Conservation (phyloP, 805 yeast genomes). For the Candida methanosorbosa region DNA sequence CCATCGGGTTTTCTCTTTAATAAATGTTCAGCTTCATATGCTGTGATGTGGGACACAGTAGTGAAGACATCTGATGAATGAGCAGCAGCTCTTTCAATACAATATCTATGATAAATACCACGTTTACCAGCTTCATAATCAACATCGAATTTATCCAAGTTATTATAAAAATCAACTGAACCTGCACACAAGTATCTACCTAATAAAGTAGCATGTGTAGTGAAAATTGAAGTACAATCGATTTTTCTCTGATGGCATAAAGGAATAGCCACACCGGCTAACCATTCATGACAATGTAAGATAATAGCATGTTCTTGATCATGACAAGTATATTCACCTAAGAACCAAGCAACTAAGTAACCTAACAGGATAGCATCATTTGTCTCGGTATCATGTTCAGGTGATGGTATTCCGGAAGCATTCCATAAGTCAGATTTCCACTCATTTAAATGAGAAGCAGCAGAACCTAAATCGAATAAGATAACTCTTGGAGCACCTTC, state of each 20-base stretch:
- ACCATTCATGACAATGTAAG: slow-evolving; percentile 96
- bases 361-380: slow-evolving; percentile 92
- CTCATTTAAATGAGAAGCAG: slow-evolving; percentile 61
- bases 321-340: slow-evolving; percentile 84
- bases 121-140: slow-evolving; percentile 98
- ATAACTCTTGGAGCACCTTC: slow-evolving; percentile 96
- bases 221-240: slow-evolving; percentile 91
- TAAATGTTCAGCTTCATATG: slow-evolving; percentile 87
- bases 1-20: slow-evolving; percentile 96
- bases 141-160: slow-evolving; percentile 79
- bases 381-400: slow-evolving; percentile 79
- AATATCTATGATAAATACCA: slow-evolving; percentile 94
- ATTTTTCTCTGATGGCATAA: slow-evolving; percentile 84
- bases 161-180: slow-evolving; percentile 90
- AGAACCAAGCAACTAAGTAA: slow-evolving; percentile 91
- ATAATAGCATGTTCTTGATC: slow-evolving; percentile 85
- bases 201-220: slow-evolving; percentile 93
- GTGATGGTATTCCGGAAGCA: slow-evolving; percentile 87
- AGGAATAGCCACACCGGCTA: slow-evolving; percentile 94
- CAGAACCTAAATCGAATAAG: slow-evolving; percentile 78
- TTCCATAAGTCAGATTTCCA: slow-evolving; percentile 95
- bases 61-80: slow-evolving; percentile 96
- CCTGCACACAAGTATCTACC: slow-evolving; percentile 97
- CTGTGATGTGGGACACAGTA: slow-evolving; percentile 96
- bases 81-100: slow-evolving; percentile 94